phyloP scores from a whole-genome alignment of 2,329 filamentous ascomycete species.

The Ophiosphaerella herpotricha region DNA sequence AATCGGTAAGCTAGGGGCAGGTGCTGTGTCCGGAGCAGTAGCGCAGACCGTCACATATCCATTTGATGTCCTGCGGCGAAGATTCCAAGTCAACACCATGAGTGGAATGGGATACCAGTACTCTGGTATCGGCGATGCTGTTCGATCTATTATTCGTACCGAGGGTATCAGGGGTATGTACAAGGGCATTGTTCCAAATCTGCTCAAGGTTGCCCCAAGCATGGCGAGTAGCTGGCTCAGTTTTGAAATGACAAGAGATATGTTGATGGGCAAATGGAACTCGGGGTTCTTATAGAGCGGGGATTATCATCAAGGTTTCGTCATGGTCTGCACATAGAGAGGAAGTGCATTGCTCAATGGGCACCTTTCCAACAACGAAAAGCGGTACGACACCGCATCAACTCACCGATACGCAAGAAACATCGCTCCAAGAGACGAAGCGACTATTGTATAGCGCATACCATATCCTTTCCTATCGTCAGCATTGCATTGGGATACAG shows the following conservation, averaged over 20 bases:
- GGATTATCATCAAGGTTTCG: not conserved
- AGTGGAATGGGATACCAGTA: slow-evolving; percentile 97
- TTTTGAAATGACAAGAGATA: slow-evolving; percentile 91
- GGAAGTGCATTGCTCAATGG: not conserved
- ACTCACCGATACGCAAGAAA: not conserved
- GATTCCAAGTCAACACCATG: slow-evolving; percentile 99
- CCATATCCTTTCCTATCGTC: slow-evolving; percentile 7
- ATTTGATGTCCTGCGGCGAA: slow-evolving; percentile 89
- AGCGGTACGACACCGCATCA: not conserved
- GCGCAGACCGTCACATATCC: slow-evolving; percentile 98
- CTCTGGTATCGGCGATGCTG: slow-evolving; percentile 80
- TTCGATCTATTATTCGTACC: slow-evolving; percentile 78
- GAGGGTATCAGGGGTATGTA: slow-evolving; percentile 88
- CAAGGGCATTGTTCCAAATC: slow-evolving; percentile 93
- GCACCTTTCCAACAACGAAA: too few species aligned
- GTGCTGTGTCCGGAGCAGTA: slow-evolving; percentile 92
- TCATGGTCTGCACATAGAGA: not conserved
- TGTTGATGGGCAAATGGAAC: slow-evolving; percentile 62
- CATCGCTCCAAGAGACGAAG: not conserved
- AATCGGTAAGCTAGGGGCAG: slow-evolving; percentile 80
- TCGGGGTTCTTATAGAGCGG: slow-evolving; percentile 34
- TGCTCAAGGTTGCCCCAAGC: slow-evolving; percentile 95
- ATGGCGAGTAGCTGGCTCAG: slow-evolving; percentile 99
- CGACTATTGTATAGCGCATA: slow-evolving; percentile 11
- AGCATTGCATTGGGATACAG: slow-evolving; percentile 20